These are phyloP conservation scores for Chaetomium olivaceum DNA, from an alignment of 2,329 filamentous ascomycete species.

Conservation along the genomic window DNA sequence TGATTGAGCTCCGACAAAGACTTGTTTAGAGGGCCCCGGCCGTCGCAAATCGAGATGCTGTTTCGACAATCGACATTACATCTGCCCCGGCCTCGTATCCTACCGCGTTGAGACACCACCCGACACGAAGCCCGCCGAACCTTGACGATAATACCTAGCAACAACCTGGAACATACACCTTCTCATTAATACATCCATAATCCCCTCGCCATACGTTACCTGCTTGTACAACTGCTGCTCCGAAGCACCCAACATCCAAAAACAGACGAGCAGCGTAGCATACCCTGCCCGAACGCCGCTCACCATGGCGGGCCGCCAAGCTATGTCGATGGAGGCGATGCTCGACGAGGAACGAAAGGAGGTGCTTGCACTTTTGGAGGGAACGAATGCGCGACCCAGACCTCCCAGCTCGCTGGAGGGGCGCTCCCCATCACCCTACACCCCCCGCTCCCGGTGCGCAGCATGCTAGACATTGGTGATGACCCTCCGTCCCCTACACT, in stretches of 20 bases:
- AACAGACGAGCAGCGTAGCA: neutral
- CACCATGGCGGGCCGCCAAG: slow-evolving; percentile 43
- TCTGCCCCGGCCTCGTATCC: slow-evolving; percentile 16
- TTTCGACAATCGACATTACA: slow-evolving; percentile 21
- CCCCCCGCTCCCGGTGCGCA: slow-evolving; percentile 67
- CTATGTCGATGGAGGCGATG: slow-evolving; percentile 75
- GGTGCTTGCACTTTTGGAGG: slow-evolving; percentile 68
- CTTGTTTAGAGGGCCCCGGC: slow-evolving; percentile 4
- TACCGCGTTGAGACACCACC: slow-evolving; percentile 24
- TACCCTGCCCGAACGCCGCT: slow-evolving; percentile 14
- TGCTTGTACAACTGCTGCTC: neutral
- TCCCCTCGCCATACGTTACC: neutral
- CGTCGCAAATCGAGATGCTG: slow-evolving; percentile 24
- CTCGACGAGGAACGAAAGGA: slow-evolving; percentile 76
- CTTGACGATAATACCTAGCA: neutral
- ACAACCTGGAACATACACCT: neutral
- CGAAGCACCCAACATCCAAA: neutral
- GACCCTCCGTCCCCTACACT: slow-evolving; percentile 36
- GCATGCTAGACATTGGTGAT: slow-evolving; percentile 63
- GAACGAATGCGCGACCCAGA: slow-evolving; percentile 37
- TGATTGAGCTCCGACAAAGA: slow-evolving; percentile 26
- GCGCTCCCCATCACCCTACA: slow-evolving; percentile 56
- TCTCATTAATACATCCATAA: neutral
- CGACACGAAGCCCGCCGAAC: neutral
- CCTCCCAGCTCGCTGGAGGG: slow-evolving; percentile 39